These are phyloP conservation scores for Suhomyces bribrorum DNA, from an alignment of 1,139 yeast genomes.

Conservation along the genomic window DNA sequence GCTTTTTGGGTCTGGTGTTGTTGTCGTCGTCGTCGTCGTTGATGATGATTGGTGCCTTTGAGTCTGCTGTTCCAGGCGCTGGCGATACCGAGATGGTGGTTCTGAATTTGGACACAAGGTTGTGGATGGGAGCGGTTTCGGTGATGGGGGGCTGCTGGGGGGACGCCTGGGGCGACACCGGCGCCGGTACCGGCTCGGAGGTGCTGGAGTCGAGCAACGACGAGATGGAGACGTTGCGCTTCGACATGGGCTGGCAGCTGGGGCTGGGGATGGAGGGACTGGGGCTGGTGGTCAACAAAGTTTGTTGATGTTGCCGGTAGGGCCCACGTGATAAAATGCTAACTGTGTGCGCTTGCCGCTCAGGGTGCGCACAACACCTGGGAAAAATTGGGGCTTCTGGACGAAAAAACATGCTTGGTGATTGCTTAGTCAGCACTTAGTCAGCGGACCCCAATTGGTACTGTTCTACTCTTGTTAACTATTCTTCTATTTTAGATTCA, in stretches of 20 bases:
- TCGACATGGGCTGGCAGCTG: conserved; percentile 9
- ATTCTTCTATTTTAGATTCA: no score
- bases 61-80: conserved; percentile 2
- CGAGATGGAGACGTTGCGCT: conserved; percentile 22
- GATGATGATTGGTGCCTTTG: conserved; percentile 3
- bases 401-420: no score
- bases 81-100: conserved; percentile 16
- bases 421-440: background rate
- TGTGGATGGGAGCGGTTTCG: conserved; percentile 10
- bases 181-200: conserved; percentile 6
- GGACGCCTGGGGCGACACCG: conserved; percentile 7
- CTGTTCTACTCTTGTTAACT: no score
- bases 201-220: conserved; percentile 19
- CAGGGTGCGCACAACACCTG: background rate
- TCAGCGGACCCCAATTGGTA: background rate
- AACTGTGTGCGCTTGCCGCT: background rate
- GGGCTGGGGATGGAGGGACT: background rate
- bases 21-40: conserved; percentile 9
- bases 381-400: background rate
- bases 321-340: background rate
- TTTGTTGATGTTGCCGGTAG: background rate
- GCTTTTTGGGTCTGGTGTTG: background rate
- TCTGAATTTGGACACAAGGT: conserved; percentile 18
- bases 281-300: background rate
- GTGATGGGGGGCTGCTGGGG: conserved; percentile 1